phyloP scores from a whole-genome alignment of 2,329 filamentous ascomycete species.

The Penicillium fuscoglaucum region DNA sequence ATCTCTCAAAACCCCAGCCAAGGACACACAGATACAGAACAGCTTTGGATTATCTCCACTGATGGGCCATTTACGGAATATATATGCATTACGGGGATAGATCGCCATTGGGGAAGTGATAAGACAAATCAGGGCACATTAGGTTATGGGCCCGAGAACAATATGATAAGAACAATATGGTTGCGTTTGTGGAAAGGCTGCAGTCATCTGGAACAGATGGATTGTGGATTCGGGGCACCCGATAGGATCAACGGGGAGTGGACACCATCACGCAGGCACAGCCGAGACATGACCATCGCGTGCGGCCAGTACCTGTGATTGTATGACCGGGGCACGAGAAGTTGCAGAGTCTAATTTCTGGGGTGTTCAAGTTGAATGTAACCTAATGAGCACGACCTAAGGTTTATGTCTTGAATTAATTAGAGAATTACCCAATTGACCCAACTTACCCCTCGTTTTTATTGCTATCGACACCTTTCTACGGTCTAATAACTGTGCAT shows the following conservation, averaged over 20 bases:
- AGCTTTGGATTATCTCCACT: not conserved
- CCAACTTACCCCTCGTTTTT: not conserved
- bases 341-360: not conserved
- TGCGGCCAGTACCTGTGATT: constrained; percentile 9
- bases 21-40: not conserved
- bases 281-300: constrained; percentile 14
- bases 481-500: not conserved
- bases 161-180: constrained; percentile 17
- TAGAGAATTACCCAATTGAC: not conserved
- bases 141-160: constrained; percentile 9
- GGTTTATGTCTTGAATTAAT: not conserved
- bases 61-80: not conserved
- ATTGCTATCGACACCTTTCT: not conserved
- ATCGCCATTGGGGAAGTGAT: too few relatives aligned
- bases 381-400: not conserved
- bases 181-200: constrained; percentile 13
- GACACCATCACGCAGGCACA: not conserved
- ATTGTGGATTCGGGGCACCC: constrained; percentile 4
- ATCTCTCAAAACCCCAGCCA: not conserved
- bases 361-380: not conserved
- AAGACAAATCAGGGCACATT: not conserved
- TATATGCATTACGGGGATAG: constrained; percentile 9
- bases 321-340: not conserved
- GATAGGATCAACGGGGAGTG: not conserved
- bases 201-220: constrained; percentile 3